phyloP scores from a whole-genome alignment of 495 filamentous ascomycete species.

The Penicillium fimorum region DNA sequence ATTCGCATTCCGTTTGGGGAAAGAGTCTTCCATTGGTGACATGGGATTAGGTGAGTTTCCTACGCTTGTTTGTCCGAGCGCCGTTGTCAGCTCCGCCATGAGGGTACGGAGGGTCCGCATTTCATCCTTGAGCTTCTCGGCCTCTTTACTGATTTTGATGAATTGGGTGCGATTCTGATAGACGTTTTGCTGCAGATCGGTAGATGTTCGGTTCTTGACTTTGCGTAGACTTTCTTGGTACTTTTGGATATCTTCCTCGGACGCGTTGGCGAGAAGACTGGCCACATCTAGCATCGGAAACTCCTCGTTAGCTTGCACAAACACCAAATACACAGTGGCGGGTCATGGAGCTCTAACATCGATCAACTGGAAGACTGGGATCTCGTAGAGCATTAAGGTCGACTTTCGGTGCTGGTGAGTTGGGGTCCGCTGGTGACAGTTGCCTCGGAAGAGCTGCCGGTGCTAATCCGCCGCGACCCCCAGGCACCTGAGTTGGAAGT shows the following conservation, averaged over 20 bases:
- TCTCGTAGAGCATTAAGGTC: constrained; percentile 76
- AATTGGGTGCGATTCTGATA: constrained; percentile 98
- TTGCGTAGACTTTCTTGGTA: constrained; percentile 75
- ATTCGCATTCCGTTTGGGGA: constrained; percentile 48
- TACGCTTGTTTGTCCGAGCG: constrained; percentile 67
- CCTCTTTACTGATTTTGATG: constrained; percentile 98
- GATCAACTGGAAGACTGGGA: constrained; percentile 68
- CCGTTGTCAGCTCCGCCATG: constrained; percentile 84
- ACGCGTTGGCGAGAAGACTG: constrained; percentile 78
- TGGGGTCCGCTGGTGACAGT: constrained; percentile 37
- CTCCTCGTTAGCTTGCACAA: constrained; percentile 2
- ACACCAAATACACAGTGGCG: background rate
- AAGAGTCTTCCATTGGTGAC: constrained; percentile 48
- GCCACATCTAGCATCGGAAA: constrained; percentile 61
- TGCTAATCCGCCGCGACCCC: constrained; percentile 48
- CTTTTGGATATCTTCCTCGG: constrained; percentile 87
- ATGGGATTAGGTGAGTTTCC: constrained; percentile 43
- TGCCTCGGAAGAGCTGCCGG: constrained; percentile 47
- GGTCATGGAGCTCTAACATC: constrained; percentile 40
- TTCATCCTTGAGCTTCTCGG: constrained; percentile 93
- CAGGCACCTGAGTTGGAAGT: constrained; percentile 48
- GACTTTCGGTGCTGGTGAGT: constrained; percentile 47
- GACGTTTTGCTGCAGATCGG: constrained; percentile 91
- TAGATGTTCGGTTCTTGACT: constrained; percentile 77
- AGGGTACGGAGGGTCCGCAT: constrained; percentile 86